Conservation (phyloP, 2,329 filamentous ascomycete species). For the Onygena corvina region DNA sequence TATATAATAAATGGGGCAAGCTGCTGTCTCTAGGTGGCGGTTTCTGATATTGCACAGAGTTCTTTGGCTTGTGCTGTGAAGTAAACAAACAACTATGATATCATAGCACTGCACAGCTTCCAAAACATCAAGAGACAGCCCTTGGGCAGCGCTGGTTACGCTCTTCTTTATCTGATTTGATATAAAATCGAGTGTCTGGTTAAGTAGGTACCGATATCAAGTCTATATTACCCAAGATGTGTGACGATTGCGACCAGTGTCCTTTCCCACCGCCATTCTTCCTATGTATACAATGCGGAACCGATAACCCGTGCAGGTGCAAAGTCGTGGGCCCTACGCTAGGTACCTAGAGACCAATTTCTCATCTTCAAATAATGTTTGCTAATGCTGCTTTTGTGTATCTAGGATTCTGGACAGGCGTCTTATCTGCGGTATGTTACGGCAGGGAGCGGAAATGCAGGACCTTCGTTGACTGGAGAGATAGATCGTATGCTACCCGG, state of each 20-base stretch:
- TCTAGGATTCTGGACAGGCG: background rate
- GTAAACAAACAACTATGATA: background rate
- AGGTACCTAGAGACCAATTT: constrained; percentile 24
- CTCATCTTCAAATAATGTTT: background rate
- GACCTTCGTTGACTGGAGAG: background rate
- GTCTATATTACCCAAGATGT: background rate
- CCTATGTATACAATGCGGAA: constrained; percentile 45
- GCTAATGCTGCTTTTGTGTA: background rate
- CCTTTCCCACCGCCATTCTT: constrained; percentile 16
- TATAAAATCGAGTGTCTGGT: too few relatives aligned
- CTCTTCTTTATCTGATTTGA: too few relatives aligned
- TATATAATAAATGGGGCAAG: too few relatives aligned
- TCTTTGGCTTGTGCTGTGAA: too few relatives aligned
- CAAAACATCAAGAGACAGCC: background rate
- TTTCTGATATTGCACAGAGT: too few relatives aligned
- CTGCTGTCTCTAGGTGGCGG: background rate
- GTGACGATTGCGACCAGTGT: background rate
- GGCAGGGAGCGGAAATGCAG: background rate
- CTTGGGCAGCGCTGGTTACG: too few relatives aligned
- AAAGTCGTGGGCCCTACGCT: constrained; percentile 46
- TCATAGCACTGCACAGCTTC: background rate
- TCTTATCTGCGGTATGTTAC: constrained; percentile 3
- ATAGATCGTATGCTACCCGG: constrained; percentile 45
- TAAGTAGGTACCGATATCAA: background rate
- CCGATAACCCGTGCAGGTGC: constrained; percentile 46